phyloP scores from a whole-genome alignment of 106 monocot species.

The Phalaenopsis aphrodite region DNA sequence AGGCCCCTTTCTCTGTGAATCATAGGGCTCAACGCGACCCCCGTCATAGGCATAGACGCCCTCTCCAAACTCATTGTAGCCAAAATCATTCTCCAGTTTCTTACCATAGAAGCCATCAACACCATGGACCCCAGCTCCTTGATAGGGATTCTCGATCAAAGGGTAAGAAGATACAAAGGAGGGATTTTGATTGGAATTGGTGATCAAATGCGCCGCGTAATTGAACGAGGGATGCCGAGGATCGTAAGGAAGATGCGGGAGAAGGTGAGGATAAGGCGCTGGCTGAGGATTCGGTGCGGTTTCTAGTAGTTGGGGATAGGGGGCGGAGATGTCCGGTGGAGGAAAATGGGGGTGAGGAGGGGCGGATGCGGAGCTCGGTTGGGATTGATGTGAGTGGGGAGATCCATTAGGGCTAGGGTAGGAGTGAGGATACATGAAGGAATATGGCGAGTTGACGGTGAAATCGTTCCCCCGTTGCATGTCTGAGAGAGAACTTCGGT shows the following conservation, averaged over 20 bases:
- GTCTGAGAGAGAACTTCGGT: no score
- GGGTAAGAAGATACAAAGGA: conserved; percentile 17
- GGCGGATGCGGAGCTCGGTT: conserved; percentile 44
- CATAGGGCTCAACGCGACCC: conserved; percentile 54
- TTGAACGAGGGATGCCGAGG: conserved; percentile 4
- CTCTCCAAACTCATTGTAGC: conserved; percentile 26
- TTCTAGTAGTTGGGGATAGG: conserved; percentile 22
- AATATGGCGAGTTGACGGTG: conserved; percentile 7
- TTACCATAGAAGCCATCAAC: conserved; percentile 6
- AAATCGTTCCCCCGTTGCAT: no score
- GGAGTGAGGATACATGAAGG: conserved; percentile 12
- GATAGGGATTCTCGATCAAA: conserved; percentile 32
- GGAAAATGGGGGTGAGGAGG: conserved; percentile 46
- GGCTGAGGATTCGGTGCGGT: conserved; percentile 18
- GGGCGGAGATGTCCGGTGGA: conserved; percentile 14
- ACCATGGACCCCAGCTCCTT: neutral
- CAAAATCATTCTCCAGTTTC: no score
- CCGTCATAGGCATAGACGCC: conserved; percentile 77
- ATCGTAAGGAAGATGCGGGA: conserved; percentile 19
- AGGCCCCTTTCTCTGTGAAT: conserved; percentile 42
- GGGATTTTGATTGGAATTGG: neutral
- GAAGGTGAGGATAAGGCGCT: conserved; percentile 14
- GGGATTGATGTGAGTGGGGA: conserved; percentile 21
- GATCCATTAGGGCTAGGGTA: conserved; percentile 29
- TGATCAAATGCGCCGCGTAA: conserved; percentile 7